Evolutionary conservation across 2,329 filamentous ascomycete genomes (phyloP).

Genomic region (Aspergillus fumigatiaffinis): DNA sequence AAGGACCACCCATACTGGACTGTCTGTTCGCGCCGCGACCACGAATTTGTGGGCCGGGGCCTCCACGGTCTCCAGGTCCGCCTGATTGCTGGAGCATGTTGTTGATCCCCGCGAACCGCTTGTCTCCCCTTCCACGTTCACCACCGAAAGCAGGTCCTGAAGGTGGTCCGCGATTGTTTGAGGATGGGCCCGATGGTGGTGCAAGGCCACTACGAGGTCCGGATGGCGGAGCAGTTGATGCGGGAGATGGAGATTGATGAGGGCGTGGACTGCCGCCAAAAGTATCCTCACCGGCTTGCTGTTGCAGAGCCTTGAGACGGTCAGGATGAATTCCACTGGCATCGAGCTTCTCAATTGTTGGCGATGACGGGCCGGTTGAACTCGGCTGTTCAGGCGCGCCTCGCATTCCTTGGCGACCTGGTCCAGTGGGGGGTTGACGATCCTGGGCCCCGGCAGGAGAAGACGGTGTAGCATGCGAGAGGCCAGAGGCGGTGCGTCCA

Average conservation of each 20-base stretch:
- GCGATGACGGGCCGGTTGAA: conserved; percentile 27
- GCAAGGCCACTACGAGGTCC: conserved; percentile 38
- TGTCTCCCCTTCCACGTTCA: conserved; percentile 42
- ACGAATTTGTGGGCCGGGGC: conserved; percentile 34
- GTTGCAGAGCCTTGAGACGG: conserved; percentile 45
- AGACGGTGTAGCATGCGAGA: conserved; percentile 14
- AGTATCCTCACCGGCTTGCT: conserved; percentile 23
- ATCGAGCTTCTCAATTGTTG: conserved; percentile 32
- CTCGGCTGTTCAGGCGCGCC: conserved; percentile 29
- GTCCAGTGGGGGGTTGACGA: conserved; percentile 43
- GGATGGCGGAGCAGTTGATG: conserved; percentile 33
- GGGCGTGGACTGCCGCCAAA: conserved; percentile 17
- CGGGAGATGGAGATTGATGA: conserved; percentile 22
- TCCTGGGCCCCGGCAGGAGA: conserved; percentile 26
- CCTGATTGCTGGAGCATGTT: conserved; percentile 45
- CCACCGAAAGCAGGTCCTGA: conserved; percentile 34
- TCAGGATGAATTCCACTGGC: conserved; percentile 52
- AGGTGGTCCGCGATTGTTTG: conserved; percentile 33
- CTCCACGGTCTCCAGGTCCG: conserved; percentile 28
- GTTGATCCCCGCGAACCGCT: conserved; percentile 46
- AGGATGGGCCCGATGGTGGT: conserved; percentile 33
- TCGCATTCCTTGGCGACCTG: conserved; percentile 36
- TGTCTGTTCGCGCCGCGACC: conserved; percentile 39
- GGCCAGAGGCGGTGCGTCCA: conserved; percentile 38
- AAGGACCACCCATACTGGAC: conserved; percentile 26